Evolutionary conservation across 2,329 filamentous ascomycete species (phyloP), one percentile per base, ranked within the genome.

Genomic region (Colletotrichum sp.): DNA sequence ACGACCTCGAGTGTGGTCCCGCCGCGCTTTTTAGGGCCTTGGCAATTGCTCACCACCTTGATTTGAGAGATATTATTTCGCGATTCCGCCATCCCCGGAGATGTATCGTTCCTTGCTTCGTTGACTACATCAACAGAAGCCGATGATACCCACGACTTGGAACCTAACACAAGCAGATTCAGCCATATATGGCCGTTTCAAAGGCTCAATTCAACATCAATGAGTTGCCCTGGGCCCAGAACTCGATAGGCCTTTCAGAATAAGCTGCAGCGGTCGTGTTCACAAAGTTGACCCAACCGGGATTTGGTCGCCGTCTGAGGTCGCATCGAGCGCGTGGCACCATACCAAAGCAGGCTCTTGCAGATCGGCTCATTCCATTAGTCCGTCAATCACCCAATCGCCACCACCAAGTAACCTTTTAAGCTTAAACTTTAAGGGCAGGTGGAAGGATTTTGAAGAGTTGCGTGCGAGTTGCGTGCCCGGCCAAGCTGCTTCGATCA

Each of bases 401-500:
- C 7, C 28, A 8, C 44, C 24, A 15, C 18, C 9, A 16, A 34
- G 32, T 34, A n/a, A 65, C 44, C 49, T 74, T 60, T 76, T 76
- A 74, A 76, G 74, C 74, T 76, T 76, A 76, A 74, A 76, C 70
- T 34, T 69, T 69, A 69, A 28, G 15, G 70, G 70, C 70, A 76
- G 74, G 74, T 76, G 70, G 44, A 68, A 76, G 69, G 73, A 72
- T 72, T 72, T 34, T 15, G 44, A 36, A 21, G 44, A 28, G 21
- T 65, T 59, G 70, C 64, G 70, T 76, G 73, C 73, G 26, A 68
- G 57, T 65, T 52, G 70, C 64, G 59, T 69, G 64, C 57, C 24
- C 59, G 28, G 8, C 39, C n/a, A 52, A 64, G 10, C 55, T 52
- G 36, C 21, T 36, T 13, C 7, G 13, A 60, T 34, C 7, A 30